Evolutionary conservation across 192 early-diverging fungal genomes (phyloP), one percentile per base, ranked within the genome.

Genomic region (Gigaspora rosea): DNA sequence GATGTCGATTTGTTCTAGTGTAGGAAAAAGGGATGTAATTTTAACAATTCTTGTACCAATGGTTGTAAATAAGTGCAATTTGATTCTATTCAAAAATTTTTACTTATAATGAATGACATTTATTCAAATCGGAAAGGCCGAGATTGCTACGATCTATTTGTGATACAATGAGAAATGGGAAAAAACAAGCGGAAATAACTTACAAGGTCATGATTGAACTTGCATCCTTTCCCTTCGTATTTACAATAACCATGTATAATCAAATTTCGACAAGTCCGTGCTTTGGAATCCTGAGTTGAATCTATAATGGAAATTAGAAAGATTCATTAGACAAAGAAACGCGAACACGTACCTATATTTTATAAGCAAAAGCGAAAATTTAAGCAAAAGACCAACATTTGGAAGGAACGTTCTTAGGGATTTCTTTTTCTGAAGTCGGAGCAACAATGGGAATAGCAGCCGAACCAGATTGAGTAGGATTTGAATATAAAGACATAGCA

Each of bases 171-270:
- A 71, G 22, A 52, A 27, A 16, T 70, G 18, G 13, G 18, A 51
- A 13, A 71, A 50, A 12, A 35, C 13, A 11, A 10, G n/a, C 52
- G 5, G 4, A 22, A 32, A 47, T 7, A 32, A 73, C 84, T 80
- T 86, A 91, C 92, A 52, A 78, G 74, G 50, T 92, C 90, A 77
- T 95, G 94, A 76, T 89, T 92, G 82, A 92, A 95, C 83, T 92
- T 91, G 81, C 94, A 95, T 4, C 94, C 93, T 66, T 89, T 90
- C 73, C 85, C 85, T 82, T 95, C 93, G 76, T 84, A 94, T 80
- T 95, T 93, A 84, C 94, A 95, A 73, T 86, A 91, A 4, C 94
- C 94, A 84, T 93, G 91, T 78, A 94, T 94, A 58, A 94, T 87
- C 63, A 94, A 84, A 82, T 94, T 93, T 58, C 91, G 87, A 81